Conservation (phyloP, 306 rosid genomes). For the Fagus sylvatica region DNA sequence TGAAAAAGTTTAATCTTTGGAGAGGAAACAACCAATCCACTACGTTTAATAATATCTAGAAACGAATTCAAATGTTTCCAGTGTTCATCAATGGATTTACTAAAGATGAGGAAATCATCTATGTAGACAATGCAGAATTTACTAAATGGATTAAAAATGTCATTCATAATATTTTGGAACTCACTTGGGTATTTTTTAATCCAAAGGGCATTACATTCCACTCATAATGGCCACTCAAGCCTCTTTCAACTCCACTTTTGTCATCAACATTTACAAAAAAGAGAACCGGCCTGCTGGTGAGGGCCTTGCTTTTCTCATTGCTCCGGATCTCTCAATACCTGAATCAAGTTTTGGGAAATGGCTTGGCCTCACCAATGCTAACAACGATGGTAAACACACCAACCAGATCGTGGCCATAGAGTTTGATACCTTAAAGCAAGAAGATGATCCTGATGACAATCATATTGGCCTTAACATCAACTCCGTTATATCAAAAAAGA, state of each 20-base stretch:
- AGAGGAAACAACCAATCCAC: too few relatives aligned
- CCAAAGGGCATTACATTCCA: too few relatives aligned
- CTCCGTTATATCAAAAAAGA: slow-evolving; percentile 32
- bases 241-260: slow-evolving; percentile 47
- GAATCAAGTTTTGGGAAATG: slow-evolving; percentile 37
- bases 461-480: slow-evolving; percentile 52
- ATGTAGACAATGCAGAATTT: too few relatives aligned
- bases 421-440: slow-evolving; percentile 47
- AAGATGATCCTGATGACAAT: slow-evolving; percentile 33
- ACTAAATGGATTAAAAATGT: too few relatives aligned
- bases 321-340: slow-evolving; percentile 30
- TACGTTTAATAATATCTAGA: too few relatives aligned
- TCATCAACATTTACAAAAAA: slow-evolving; percentile 29
- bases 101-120: too few relatives aligned
- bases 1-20: too few relatives aligned
- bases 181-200: too few relatives aligned
- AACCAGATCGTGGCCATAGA: slow-evolving; percentile 46
- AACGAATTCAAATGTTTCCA: too few relatives aligned
- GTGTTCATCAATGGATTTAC: too few relatives aligned
- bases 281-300: slow-evolving; percentile 29
- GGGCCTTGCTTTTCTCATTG: slow-evolving; percentile 51
- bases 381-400: slow-evolving; percentile 18
- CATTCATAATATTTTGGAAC: too few relatives aligned
- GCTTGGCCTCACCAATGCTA: slow-evolving; percentile 51
- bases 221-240: too few relatives aligned